Percentiles rank a stretch among this genome's conserved stretches.
Evolutionary conservation across 2,329 filamentous ascomycete species (phyloP).

Genomic region (Arthroderma uncinatum): DNA sequence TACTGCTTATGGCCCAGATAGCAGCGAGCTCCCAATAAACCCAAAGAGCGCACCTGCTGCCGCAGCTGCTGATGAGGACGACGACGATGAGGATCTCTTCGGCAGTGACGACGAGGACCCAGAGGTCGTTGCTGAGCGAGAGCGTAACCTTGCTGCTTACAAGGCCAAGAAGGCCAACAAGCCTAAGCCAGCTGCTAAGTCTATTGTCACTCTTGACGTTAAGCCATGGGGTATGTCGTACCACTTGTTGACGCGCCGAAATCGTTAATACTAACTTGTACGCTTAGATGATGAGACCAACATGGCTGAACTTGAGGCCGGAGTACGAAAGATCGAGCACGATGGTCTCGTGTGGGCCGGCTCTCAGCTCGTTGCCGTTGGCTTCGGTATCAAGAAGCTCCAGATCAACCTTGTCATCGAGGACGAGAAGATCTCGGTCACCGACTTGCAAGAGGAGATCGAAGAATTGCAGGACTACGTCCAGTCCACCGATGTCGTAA

Average conservation of each 20-base stretch:
- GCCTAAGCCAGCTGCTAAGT: constrained; percentile 88
- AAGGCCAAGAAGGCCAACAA: constrained; percentile 94
- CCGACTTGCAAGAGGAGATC: constrained; percentile 80
- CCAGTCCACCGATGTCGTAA: constrained; percentile 79
- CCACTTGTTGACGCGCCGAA: neutral
- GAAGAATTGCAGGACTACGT: constrained; percentile 84
- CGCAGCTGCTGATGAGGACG: constrained; percentile 62
- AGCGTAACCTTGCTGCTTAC: constrained; percentile 87
- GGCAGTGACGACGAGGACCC: constrained; percentile 91
- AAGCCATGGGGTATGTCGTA: constrained; percentile 89
- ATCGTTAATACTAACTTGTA: neutral
- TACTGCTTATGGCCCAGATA: constrained; percentile 85
- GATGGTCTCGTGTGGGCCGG: constrained; percentile 95
- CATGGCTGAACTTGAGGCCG: constrained; percentile 67
- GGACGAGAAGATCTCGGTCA: constrained; percentile 85
- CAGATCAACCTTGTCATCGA: constrained; percentile 97
- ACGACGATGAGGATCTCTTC: constrained; percentile 85
- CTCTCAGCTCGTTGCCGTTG: constrained; percentile 77
- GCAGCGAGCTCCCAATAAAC: constrained; percentile 65
- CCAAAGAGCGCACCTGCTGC: constrained; percentile 68
- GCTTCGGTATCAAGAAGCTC: constrained; percentile 98
- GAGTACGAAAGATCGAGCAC: constrained; percentile 73
- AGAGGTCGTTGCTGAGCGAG: constrained; percentile 71
- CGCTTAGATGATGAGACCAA: constrained; percentile 79
- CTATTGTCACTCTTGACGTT: constrained; percentile 85